Base-by-base conservation (phyloP, 2,329 filamentous ascomycete species). In the Pseudocercospora pini-densiflorae region DNA sequence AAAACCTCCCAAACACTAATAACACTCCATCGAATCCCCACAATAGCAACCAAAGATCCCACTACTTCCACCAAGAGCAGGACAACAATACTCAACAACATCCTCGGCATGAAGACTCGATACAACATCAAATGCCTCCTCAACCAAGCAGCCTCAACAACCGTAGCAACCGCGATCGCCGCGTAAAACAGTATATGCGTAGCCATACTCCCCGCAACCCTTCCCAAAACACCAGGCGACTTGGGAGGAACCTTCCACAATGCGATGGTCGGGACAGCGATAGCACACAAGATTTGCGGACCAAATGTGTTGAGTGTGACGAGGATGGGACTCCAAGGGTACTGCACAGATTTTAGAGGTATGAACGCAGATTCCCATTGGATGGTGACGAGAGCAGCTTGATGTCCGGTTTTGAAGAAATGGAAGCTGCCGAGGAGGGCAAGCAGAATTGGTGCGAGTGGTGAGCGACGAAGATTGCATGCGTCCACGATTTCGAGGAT, bases 291-390 rank as follows among this genome's bases (percentile, higher is more conserved):
- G 66, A 98, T 93, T 77, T 97, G 94, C 0, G 92, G 90, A 8
- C 91, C 94, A 73, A 95, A 97, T 0, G 91, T 93, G 82, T 98
- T 99, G 67, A 97, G 85, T 1, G 88, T 81, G 40, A 99, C 88
- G 24, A 95, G 83, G 1, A 98, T 76, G 0, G 94, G 94, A 0
- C 89, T 91, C 92, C 92, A 97, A 0, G 95, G 95, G 80, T 99
- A 97, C 64, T 88, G 87, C 70, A 99, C 88, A 5, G 87, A 88
- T 65, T 90, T 88, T 7, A 98, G 85, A 0, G 94, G 92, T 71
- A 99, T 92, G 80, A 99, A 99, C 2, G 93, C 94, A 21, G 88
- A 88, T 81, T 99, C 95, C 95, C 95, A 99, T 77, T 99, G 95
- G 75, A 99, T 94, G 71, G 89, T 92, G 72, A 90, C 87, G 24